A percentile compares a stretch with the other conserved stretches of the same genome.
Conservation (phyloP, 495 filamentous ascomycete genomes). For the Lophium mytilinum region DNA sequence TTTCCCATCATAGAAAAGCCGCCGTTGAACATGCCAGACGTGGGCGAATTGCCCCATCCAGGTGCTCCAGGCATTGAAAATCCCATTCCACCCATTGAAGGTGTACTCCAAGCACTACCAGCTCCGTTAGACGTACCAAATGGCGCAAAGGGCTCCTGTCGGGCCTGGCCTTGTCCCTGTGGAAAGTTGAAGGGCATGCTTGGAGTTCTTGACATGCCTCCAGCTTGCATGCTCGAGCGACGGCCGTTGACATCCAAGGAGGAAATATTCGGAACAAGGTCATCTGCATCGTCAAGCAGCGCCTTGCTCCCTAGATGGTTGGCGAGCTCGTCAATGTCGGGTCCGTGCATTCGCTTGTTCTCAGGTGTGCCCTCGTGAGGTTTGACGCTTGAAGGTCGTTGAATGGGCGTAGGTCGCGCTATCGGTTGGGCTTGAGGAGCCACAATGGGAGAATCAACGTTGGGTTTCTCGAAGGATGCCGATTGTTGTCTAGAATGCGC, state of each 20-base stretch:
- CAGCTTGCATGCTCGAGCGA: slow-evolving; percentile 26
- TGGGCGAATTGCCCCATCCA: slow-evolving; percentile 26
- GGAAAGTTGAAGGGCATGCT: slow-evolving; percentile 28
- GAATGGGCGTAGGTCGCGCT: slow-evolving; percentile 76
- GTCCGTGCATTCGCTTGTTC: slow-evolving; percentile 28
- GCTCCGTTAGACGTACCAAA: slow-evolving; percentile 18
- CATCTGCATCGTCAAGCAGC: slow-evolving; percentile 74
- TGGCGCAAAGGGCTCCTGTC: slow-evolving; percentile 12
- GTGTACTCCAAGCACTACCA: slow-evolving; percentile 28
- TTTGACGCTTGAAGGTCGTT: slow-evolving; percentile 73
- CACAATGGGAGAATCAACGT: slow-evolving; percentile 1
- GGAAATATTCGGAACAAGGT: slow-evolving; percentile 34
- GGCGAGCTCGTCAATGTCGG: slow-evolving; percentile 64
- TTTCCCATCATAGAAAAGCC: slow-evolving; percentile 41
- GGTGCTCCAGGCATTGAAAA: slow-evolving; percentile 21
- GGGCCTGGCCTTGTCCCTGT: slow-evolving; percentile 9
- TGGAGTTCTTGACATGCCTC: slow-evolving; percentile 24
- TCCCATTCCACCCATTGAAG: slow-evolving; percentile 18
- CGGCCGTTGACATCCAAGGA: slow-evolving; percentile 29
- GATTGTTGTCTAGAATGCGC: slow-evolving; percentile 55
- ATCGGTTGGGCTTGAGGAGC: slow-evolving; percentile 52
- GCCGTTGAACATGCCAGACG: slow-evolving; percentile 31
- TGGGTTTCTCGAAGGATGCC: slow-evolving; percentile 47
- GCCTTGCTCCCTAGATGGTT: slow-evolving; percentile 89
- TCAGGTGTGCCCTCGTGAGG: slow-evolving; percentile 44